Evolutionary conservation across 345 rosid species (phyloP).

Genomic region (Dipteronia dyeriana): DNA sequence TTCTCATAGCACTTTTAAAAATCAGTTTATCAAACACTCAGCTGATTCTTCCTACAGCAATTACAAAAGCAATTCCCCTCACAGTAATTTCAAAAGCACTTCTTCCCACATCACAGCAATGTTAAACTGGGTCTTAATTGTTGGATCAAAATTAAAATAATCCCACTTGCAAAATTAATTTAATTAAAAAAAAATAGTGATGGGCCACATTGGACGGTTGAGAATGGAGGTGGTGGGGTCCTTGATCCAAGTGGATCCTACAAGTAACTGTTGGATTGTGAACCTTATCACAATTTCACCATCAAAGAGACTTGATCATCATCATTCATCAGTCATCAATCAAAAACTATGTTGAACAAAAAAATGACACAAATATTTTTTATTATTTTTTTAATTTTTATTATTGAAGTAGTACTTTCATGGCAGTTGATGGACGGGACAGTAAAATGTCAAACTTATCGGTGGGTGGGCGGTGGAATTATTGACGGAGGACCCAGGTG

Average conservation of each 20-base stretch:
- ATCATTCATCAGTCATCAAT: background rate
- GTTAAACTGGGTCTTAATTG: no score
- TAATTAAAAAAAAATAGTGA: background rate
- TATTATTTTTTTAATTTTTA: no score
- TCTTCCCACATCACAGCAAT: no score
- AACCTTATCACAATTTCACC: conserved; percentile 28
- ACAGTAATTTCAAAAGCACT: no score
- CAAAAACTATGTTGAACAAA: background rate
- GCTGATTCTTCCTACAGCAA: no score
- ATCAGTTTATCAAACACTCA: no score
- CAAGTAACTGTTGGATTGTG: conserved; percentile 2
- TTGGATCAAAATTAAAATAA: background rate
- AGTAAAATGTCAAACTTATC: background rate
- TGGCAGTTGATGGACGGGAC: background rate
- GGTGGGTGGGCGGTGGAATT: conserved; percentile 5
- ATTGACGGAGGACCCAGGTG: conserved; percentile 29
- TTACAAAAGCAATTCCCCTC: no score
- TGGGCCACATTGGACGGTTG: conserved; percentile 40
- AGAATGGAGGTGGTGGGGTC: conserved; percentile 22
- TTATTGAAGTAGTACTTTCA: background rate
- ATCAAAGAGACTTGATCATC: conserved; percentile 2
- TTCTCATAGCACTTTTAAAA: no score
- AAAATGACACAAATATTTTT: background rate
- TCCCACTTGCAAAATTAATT: conserved; percentile 15
- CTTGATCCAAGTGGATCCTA: background rate